Conservation (phyloP, 768 basidiomycete species). For the Leccinum barrowsii region DNA sequence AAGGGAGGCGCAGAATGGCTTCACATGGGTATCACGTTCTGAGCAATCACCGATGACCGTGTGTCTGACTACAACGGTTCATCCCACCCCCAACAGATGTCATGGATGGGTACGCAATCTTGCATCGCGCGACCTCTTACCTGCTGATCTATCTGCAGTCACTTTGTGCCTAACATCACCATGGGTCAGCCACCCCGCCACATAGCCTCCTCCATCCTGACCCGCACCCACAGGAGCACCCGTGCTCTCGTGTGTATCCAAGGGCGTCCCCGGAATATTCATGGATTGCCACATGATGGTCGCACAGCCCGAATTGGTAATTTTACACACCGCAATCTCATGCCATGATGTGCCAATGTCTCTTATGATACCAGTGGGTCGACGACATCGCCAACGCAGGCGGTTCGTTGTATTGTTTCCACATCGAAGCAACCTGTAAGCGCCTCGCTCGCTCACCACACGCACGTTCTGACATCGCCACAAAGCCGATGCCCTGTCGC, state of each 20-base stretch:
- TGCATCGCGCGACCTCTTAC: background rate
- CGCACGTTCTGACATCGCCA: conserved; percentile 7
- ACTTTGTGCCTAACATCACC: conserved; percentile 98
- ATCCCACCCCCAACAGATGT: conserved; percentile 59
- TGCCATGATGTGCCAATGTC: background rate
- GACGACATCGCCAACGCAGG: conserved; percentile 94
- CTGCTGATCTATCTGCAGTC: conserved; percentile 44
- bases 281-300: conserved; percentile 99
- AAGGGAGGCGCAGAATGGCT: conserved; percentile 95
- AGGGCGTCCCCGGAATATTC: conserved; percentile 89
- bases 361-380: conserved; percentile 73
- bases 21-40: conserved; percentile 73
- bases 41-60: conserved; percentile 5
- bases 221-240: conserved; percentile 62
- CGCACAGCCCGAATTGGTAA: conserved; percentile 81
- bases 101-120: conserved; percentile 82
- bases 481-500: conserved; percentile 63
- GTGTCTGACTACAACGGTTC: conserved; percentile 6
- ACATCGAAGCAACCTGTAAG: conserved; percentile 88
- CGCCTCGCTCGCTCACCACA: conserved; percentile 4
- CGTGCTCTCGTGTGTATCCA: conserved; percentile 78
- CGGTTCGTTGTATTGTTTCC: conserved; percentile 93
- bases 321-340: background rate
- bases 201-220: conserved; percentile 9
- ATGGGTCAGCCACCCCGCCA: conserved; percentile 60